Conservation (phyloP, 352 stramenopile genomes). For the Phytophthora multivora region DNA sequence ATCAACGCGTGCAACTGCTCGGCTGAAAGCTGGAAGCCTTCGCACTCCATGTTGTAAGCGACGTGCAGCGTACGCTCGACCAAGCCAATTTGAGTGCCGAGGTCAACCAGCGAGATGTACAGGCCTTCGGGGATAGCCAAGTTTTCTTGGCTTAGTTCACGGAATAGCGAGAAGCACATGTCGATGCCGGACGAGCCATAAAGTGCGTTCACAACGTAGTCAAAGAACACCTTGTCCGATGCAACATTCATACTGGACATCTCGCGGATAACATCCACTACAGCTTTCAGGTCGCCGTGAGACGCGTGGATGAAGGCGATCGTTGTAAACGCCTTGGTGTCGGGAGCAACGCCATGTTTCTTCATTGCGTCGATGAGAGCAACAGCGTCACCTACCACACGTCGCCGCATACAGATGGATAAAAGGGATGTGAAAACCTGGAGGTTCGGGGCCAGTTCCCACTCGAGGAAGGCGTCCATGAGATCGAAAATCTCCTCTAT, state of each 20-base stretch:
- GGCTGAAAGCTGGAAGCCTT: slow-evolving; percentile 59
- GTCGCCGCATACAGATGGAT: slow-evolving; percentile 65
- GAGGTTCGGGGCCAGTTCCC: slow-evolving; percentile 56
- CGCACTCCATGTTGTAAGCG: slow-evolving; percentile 87
- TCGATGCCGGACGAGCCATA: slow-evolving; percentile 67
- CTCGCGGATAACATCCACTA: slow-evolving; percentile 53
- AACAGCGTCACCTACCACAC: slow-evolving; percentile 56
- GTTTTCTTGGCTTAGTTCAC: slow-evolving; percentile 47
- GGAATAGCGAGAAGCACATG: slow-evolving; percentile 73
- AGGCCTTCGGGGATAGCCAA: slow-evolving; percentile 58
- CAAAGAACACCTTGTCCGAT: slow-evolving; percentile 65
- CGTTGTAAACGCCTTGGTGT: slow-evolving; percentile 76
- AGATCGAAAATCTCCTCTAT: slow-evolving; percentile 70
- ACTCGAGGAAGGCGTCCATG: slow-evolving; percentile 75
- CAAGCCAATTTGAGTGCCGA: slow-evolving; percentile 64
- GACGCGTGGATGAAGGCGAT: slow-evolving; percentile 66
- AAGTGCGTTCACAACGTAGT: slow-evolving; percentile 63
- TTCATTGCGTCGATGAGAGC: slow-evolving; percentile 65
- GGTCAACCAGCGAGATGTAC: slow-evolving; percentile 60
- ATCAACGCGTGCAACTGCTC: slow-evolving; percentile 60
- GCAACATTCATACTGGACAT: slow-evolving; percentile 44
- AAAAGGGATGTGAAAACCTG: slow-evolving; percentile 81
- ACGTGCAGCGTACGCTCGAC: slow-evolving; percentile 74
- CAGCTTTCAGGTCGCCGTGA: slow-evolving; percentile 52
- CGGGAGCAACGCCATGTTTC: slow-evolving; percentile 40